Evolutionary conservation across 2,329 filamentous ascomycete genomes (phyloP), one percentile per base, ranked within the genome.

Genomic region (Aureobasidium mangrovei): DNA sequence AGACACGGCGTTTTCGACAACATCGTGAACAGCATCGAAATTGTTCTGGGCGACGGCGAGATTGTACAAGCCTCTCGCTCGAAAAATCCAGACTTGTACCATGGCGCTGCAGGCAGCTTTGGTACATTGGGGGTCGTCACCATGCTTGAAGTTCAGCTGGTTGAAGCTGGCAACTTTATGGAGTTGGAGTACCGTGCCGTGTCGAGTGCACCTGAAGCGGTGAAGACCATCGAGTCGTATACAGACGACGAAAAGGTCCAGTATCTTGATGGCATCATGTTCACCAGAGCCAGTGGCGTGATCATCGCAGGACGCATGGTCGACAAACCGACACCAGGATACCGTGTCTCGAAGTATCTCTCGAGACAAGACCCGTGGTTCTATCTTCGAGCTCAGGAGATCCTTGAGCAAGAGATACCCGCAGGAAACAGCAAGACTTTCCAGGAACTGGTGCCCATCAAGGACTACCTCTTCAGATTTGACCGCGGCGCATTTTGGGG

Each of bases 181-280:
- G 75, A 81, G 59, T 73, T 84, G 27, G 78, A 78, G 35, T 88
- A 88, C 62, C 74, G 77, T 48, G 75, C 81, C 38, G 69, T 77
- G 2, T 72, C 72, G 1, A 68, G 67, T 58, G 77, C 76, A 53
- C 69, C 77, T 4, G 71, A 76, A 1, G 74, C 77, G 0, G 68
- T 80, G 3, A 59, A 66, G n/a, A 70, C 70, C 29, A 72, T 84
- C 33, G 68, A 75, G 53, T 66, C 73, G 2, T 73, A 75, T 31
- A 72, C 71, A 4, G 54, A 62, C 0, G 67, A 75, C 41, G 58
- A 63, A 0, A 58, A 62, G 1, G 67, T 74, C n/a, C 83, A 88
- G 57, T 90, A 83, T 59, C 73, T 91, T 2, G 86, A 89, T 56
- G 84, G 77, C 1, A 84, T 88, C 41, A 70, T 82, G n/a, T 87